Base-by-base conservation (phyloP, 2,329 filamentous ascomycete species). In the Fonsecaea erecta region DNA sequence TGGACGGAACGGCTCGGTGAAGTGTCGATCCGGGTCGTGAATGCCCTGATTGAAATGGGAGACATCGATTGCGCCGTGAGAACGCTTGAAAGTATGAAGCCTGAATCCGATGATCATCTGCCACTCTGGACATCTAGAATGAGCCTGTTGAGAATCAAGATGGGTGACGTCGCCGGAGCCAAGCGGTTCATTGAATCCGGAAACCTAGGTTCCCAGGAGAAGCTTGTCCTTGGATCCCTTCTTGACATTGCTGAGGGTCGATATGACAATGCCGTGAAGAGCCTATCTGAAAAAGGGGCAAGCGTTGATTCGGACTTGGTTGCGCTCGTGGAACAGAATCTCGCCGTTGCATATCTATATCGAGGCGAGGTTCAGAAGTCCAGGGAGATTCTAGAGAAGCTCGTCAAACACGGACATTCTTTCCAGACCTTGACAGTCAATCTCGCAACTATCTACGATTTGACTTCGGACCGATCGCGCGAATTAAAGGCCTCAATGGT, bases 401-500 rank as follows among this genome's bases (percentile, higher is more conserved):
- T 96, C 11, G 81, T 93, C 0, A 82, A 86, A 2, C 75, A 81
- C 0, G 86, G 88, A 1, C 81, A 86, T 46, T 85, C 87, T 0
- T 97, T 94, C 64, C 88, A 91, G 68, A 91, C 91, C 0, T 79
- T 97, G 1, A 85, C 96, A 0, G 96, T 97, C 78, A 98, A 98
- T 75, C 78, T 99, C 12, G 88, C 89, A 11, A 98, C 94, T 0
- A 86, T 97, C 72, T 98, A 96, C 75, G 95, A 98, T 77, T 83
- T 98, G 7, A 95, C 91, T 75, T 93, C 91, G 0, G 93, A 98
- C 72, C 85, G 86, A 67, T 86, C 91, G 48, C 82, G 86, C 55
- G 84, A 84, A 12, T 77, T 90, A 71, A 98, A 98, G 81, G 77
- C 85, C 32, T 81, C 80, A 28, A 81, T 98, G 18, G 88, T 90